phyloP scores from a whole-genome alignment of 768 basidiomycete species.

The Hypsizygus marmoreus region DNA sequence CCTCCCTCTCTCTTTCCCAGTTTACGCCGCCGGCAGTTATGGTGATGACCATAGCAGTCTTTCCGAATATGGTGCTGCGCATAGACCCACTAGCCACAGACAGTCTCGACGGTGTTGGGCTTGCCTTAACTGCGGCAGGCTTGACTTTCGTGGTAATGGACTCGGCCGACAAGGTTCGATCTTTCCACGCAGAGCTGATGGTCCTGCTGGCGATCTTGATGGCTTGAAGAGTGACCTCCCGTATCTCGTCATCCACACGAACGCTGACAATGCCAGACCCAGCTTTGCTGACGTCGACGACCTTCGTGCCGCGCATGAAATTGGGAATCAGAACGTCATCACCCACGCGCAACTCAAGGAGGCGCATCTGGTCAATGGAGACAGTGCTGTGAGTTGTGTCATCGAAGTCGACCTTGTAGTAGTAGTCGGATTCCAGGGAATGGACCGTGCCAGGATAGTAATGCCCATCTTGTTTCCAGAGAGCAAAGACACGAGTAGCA shows the following conservation, averaged over 20 bases:
- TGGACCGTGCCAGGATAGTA: conserved; percentile 65
- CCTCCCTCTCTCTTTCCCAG: conserved; percentile 42
- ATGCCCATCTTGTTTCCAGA: conserved; percentile 61
- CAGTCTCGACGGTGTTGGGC: conserved; percentile 50
- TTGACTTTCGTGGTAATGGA: conserved; percentile 43
- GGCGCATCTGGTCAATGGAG: conserved; percentile 54
- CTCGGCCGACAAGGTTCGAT: conserved; percentile 47
- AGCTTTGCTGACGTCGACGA: conserved; percentile 32
- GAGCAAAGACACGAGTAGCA: conserved; percentile 67
- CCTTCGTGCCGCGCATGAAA: conserved; percentile 30
- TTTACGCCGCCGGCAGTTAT: conserved; percentile 50
- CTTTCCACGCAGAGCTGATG: conserved; percentile 52
- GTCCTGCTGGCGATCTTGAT: conserved; percentile 55
- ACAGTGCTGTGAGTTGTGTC: conserved; percentile 54
- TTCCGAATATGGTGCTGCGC: conserved; percentile 40
- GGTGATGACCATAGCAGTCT: conserved; percentile 64
- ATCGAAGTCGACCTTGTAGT: conserved; percentile 65
- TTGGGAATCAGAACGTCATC: conserved; percentile 54
- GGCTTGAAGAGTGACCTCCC: conserved; percentile 34
- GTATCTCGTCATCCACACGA: conserved; percentile 38
- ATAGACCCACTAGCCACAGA: conserved; percentile 39
- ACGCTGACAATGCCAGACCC: conserved; percentile 36
- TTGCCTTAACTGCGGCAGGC: conserved; percentile 33
- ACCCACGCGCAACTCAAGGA: conserved; percentile 47
- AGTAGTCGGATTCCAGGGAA: conserved; percentile 26